A percentile compares a stretch with the other conserved stretches of the same genome.
phyloP scores from a whole-genome alignment of 1,284 basidiomycete genomes.

The Ganoderma leucocontextum region DNA sequence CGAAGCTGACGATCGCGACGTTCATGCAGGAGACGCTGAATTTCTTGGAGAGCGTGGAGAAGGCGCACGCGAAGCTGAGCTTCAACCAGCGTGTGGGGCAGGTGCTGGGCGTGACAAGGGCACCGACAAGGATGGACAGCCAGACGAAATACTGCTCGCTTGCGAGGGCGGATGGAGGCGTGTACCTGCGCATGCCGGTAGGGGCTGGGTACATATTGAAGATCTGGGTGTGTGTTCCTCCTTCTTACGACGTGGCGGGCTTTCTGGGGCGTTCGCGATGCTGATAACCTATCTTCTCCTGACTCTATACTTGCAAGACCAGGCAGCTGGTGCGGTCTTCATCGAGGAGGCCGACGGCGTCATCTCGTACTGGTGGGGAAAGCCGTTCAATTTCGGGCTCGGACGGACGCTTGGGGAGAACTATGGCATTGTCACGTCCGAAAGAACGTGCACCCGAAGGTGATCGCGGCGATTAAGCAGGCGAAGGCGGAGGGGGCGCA shows the following conservation, averaged over 20 bases:
- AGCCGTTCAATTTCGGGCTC: constrained; percentile 85
- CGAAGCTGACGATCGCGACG: constrained; percentile 55
- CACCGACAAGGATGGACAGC: constrained; percentile 94
- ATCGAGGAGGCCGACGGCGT: constrained; percentile 91
- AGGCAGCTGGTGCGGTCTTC: constrained; percentile 88
- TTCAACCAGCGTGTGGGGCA: constrained; percentile 83
- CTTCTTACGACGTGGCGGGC: no score
- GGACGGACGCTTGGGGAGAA: constrained; percentile 90
- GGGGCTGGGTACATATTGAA: constrained; percentile 49
- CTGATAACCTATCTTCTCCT: no score
- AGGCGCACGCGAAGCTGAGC: constrained; percentile 88
- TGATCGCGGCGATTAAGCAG: constrained; percentile 80
- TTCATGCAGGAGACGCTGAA: constrained; percentile 38
- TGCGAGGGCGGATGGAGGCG: constrained; percentile 87
- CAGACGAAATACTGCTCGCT: constrained; percentile 97
- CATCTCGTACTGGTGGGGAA: constrained; percentile 85
- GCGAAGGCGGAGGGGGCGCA: constrained; percentile 54
- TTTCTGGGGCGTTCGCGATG: no score
- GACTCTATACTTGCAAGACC: no score
- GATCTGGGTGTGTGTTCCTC: constrained; percentile 68
- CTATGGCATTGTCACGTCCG: constrained; percentile 86
- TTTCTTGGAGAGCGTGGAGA: constrained; percentile 94
- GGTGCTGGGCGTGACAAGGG: constrained; percentile 71
- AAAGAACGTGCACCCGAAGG: constrained; percentile 69
- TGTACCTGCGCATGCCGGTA: constrained; percentile 92